Evolutionary conservation across 2,329 filamentous ascomycete genomes (phyloP), one percentile per base, ranked within the genome.

Genomic region (Microsporum audouinii): DNA sequence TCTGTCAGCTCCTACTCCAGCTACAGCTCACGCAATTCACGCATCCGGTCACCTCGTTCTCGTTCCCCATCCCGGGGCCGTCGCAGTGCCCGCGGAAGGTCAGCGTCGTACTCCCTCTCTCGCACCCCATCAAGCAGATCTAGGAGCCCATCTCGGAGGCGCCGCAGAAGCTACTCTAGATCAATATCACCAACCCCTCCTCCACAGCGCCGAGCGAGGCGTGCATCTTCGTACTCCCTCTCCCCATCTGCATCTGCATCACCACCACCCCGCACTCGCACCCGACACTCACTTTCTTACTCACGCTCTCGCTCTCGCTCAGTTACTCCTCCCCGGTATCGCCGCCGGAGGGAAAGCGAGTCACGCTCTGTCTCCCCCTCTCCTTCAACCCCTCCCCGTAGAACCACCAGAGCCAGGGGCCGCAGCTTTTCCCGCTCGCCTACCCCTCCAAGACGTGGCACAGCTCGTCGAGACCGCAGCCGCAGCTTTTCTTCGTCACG

Each of bases 1-100:
- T 89, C 79, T 5, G 78, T 77, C 60, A 81, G 79, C 65, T 80
- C 86, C 0, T 84, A 85, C 7, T 90, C 87, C 6, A 90, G 87
- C 74, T 92, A 91, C 70, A 90, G 86, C 0, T 90, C 88, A 23
- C 88, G 89, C 70, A 73, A 72, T 27, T 70, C 69, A 53, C 72
- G 72, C 38, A 74, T 72, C 17, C 74, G 71, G 12, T 78, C 79
- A 0, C 72, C 78, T 10, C 73, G 74, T 33, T 79, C 77, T 2
- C 71, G 70, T 10, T 80, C 78, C 53, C 72, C 73, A 47, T 77
- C 78, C 1, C 70, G 72, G 33, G 65, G 64, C 8, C 65, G 65
- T n/a, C 63, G 61, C 29, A 61, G 61, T 12, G 60, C 60, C 53
- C 63, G 66, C 17, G 62, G 63, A 27, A 66, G 66, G 39, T 59